phyloP scores from a whole-genome alignment of 257 asterid species.

The Cynanchum wilfordii region DNA sequence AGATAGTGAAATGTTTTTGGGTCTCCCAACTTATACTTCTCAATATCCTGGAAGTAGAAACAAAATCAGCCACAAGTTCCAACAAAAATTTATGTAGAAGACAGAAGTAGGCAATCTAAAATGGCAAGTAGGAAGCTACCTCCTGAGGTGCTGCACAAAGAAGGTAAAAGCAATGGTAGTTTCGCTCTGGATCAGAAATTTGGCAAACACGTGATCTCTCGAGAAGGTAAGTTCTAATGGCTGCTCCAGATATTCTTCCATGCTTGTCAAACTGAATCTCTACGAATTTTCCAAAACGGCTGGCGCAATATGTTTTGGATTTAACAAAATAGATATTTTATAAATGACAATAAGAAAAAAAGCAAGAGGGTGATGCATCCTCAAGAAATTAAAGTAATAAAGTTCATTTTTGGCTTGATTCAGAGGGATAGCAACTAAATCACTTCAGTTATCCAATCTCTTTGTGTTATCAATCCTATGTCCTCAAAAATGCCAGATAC shows the following conservation, averaged over 20 bases:
- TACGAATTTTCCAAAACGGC: constrained; percentile 96
- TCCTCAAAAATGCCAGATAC: background rate
- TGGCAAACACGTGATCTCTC: constrained; percentile 99
- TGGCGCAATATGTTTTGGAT: constrained; percentile 34
- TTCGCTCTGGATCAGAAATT: constrained; percentile 93
- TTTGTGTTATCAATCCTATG: constrained; percentile 3
- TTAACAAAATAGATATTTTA: background rate
- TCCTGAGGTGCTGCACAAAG: constrained; percentile 97
- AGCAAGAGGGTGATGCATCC: background rate
- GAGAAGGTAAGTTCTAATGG: constrained; percentile 95
- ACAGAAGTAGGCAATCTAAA: constrained; percentile 14
- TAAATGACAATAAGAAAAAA: background rate
- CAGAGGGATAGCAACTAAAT: background rate
- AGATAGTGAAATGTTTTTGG: constrained; percentile 91
- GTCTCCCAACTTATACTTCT: constrained; percentile 68
- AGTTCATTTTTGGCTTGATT: too few relatives aligned
- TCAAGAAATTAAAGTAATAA: background rate
- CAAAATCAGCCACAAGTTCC: constrained; percentile 21
- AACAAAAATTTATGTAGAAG: background rate
- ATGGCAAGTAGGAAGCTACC: constrained; percentile 36
- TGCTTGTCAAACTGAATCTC: constrained; percentile 97
- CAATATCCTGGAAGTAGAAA: constrained; percentile 62
- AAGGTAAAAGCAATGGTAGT: constrained; percentile 96
- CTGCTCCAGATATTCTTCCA: constrained; percentile 99
- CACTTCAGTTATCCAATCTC: background rate